These are phyloP conservation scores for Terfezia claveryi DNA, from an alignment of 495 filamentous ascomycete species.

Conservation along the genomic window DNA sequence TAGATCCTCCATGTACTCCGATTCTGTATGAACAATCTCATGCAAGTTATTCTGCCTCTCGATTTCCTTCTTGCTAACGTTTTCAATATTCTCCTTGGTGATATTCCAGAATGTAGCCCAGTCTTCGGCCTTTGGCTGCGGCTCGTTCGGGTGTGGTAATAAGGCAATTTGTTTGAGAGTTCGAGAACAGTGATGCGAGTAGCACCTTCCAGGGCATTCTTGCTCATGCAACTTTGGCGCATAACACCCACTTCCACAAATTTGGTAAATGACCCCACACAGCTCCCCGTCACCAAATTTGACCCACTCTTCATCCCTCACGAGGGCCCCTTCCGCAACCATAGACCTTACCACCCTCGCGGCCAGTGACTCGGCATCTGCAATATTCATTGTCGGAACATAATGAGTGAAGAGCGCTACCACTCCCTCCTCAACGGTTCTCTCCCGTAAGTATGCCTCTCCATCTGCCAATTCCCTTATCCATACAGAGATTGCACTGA, in stretches of 20 bases:
- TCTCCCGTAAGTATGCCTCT: constrained; percentile 55
- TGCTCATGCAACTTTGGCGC: constrained; percentile 57
- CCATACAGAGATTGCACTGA: constrained; percentile 75
- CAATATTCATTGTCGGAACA: constrained; percentile 96
- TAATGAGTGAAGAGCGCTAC: constrained; percentile 85
- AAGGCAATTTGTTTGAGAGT: constrained; percentile 89
- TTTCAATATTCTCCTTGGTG: constrained; percentile 47
- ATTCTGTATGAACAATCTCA: constrained; percentile 87
- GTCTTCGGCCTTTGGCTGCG: constrained; percentile 49
- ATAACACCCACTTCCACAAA: constrained; percentile 87
- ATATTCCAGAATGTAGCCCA: constrained; percentile 86
- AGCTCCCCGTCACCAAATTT: constrained; percentile 59
- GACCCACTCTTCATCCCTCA: constrained; percentile 94
- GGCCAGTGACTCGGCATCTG: constrained; percentile 78
- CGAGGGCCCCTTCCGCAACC: constrained; percentile 52
- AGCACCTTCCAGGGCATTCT: constrained; percentile 57
- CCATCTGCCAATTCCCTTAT: constrained; percentile 72
- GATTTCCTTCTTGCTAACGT: constrained; percentile 61
- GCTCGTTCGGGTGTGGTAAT: constrained; percentile 21
- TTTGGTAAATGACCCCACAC: constrained; percentile 75
- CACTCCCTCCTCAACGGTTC: constrained; percentile 63
- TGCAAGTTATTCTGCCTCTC: constrained; percentile 86
- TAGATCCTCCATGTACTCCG: constrained; percentile 69
- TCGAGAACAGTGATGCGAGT: constrained; percentile 80
- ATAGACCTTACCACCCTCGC: constrained; percentile 60